Base-by-base conservation (phyloP, 495 filamentous ascomycete genomes). In the Podospora fimiseda region DNA sequence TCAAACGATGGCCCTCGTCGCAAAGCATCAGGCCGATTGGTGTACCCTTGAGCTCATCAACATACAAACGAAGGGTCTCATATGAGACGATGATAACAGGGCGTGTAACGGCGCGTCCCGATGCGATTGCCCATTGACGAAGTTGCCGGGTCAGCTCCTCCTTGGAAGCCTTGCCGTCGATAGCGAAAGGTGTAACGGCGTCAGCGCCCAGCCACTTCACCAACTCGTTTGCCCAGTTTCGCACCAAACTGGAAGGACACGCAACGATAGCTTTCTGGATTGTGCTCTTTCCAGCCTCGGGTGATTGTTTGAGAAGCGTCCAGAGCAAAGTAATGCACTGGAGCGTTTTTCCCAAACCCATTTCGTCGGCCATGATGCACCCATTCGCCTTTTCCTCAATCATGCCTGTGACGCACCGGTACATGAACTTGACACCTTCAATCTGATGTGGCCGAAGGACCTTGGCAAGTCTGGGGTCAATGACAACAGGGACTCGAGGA, bases 41-140 rank as follows among this genome's bases (percentile, higher is more conserved):
- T 2, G 86, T 87, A 51, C 90, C 82, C 47, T 83, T 87, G 39
- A 99, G 78, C 57, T 92, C 85, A n/a, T 89, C 87, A 7, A 88
- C 85, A 56, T 99, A 90, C 47, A 97, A 72, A 18, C 93, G 85
- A 4, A 99, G 77, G 0, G 94, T 97, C 64, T 99, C 93, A 63
- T 99, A 99, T 1, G 93, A 97, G 45, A 99, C 90, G 46, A 99
- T 99, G n/a, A 99, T 85, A n/a, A 96, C 89, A 3, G 94, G 93
- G 24, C 93, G 79, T 18, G 90, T 90, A 18, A 99, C 82, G n/a
- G 90, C 78, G 38, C 93, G 86, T 4, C 93, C 93, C 38, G 79
- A 88, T 9, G 94, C 80, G 59, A 96, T 88, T 3, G 87, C 86
- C 93, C 93, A 99, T 69, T 99, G 93, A 24, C 89, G 87, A 37